A percentile compares a stretch with the other conserved stretches of the same genome.
These are phyloP conservation scores for Lachnellula arida DNA, from an alignment of 2,329 filamentous ascomycete genomes.

Conservation along the genomic window DNA sequence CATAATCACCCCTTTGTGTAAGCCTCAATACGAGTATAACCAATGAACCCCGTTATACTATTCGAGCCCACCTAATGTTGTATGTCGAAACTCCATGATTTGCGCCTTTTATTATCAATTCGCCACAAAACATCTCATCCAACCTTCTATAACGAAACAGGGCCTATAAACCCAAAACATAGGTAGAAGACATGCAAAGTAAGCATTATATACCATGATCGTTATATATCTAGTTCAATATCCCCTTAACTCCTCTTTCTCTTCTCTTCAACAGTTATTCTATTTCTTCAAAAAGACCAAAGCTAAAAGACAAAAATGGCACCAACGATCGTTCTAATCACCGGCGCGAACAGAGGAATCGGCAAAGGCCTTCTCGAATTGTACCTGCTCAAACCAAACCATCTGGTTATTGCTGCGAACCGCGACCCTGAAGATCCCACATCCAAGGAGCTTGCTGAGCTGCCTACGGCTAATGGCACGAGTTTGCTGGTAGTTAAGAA, in stretches of 20 bases:
- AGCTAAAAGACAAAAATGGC: neutral
- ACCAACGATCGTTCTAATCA: neutral
- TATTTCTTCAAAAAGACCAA: neutral
- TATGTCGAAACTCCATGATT: neutral
- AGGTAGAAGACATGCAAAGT: neutral
- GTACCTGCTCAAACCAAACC: constrained; percentile 34
- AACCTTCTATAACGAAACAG: neutral
- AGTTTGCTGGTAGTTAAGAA: constrained; percentile 31
- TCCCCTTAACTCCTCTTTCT: neutral
- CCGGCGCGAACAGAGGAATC: constrained; percentile 19
- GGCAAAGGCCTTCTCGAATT: constrained; percentile 26
- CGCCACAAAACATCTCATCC: neutral
- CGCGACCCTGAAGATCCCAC: constrained; percentile 29
- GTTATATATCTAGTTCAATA: neutral
- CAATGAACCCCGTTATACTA: too few species aligned
- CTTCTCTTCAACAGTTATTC: neutral
- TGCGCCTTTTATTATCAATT: neutral
- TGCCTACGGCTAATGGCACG: constrained; percentile 28
- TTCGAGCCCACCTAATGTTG: too few species aligned
- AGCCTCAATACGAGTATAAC: neutral
- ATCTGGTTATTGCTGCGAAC: constrained; percentile 36
- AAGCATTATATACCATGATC: neutral
- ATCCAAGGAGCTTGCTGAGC: constrained; percentile 26
- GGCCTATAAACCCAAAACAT: neutral
- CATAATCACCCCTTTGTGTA: neutral